phyloP scores from a whole-genome alignment of 1,284 basidiomycete species.

The Naganishia cerealis region DNA sequence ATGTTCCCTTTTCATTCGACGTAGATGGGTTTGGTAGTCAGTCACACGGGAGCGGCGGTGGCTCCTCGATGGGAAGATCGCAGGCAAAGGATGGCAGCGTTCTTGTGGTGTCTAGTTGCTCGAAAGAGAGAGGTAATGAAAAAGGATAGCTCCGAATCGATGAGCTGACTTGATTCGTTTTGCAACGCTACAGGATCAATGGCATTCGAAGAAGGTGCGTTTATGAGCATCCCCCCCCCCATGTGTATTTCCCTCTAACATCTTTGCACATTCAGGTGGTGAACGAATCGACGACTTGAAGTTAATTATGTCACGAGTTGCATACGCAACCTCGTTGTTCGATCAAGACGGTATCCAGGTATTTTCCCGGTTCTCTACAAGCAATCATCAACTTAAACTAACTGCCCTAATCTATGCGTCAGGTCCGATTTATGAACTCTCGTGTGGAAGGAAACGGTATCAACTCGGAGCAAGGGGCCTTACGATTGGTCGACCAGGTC shows the following conservation, averaged over 20 bases:
- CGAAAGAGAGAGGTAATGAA: too few species aligned
- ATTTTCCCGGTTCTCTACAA: too few species aligned
- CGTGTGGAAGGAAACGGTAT: conserved; percentile 55
- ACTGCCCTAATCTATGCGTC: not conserved
- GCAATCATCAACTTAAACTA: not conserved
- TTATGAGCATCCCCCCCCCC: not conserved
- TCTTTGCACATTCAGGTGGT: not conserved
- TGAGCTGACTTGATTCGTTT: conserved; percentile 7
- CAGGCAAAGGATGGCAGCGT: too few species aligned
- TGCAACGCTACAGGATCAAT: conserved; percentile 43
- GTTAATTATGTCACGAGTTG: conserved; percentile 54
- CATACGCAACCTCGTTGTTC: conserved; percentile 55
- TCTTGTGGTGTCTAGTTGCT: too few species aligned
- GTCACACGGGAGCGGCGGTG: too few species aligned
- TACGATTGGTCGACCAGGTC: conserved; percentile 52
- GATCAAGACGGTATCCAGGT: conserved; percentile 56
- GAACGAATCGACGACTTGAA: conserved; percentile 56
- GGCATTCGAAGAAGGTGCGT: conserved; percentile 51
- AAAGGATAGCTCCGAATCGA: too few species aligned
- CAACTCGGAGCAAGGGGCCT: conserved; percentile 50
- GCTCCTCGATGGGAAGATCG: too few species aligned
- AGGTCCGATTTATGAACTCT: conserved; percentile 56
- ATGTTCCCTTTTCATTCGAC: not conserved
- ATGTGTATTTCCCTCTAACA: not conserved
- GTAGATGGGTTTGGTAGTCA: not conserved